Evolutionary conservation across 73 alveolate genomes (phyloP).

Genomic region (Breviolum minutum): DNA sequence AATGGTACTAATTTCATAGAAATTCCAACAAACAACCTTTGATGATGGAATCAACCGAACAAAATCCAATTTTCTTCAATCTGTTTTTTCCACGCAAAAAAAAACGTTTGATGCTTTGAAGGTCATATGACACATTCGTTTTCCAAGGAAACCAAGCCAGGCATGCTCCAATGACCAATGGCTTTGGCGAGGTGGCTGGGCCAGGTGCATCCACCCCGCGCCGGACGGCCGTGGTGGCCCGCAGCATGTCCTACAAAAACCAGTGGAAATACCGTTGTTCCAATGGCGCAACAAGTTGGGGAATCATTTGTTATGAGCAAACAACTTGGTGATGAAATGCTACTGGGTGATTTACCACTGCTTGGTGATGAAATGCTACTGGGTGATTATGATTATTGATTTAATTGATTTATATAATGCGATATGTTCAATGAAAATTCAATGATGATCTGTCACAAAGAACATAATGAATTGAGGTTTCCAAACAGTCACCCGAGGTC

Average conservation of each 20-base stretch:
- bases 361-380: too few species aligned
- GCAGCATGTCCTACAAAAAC: constrained; percentile 78
- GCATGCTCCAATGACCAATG: constrained; percentile 63
- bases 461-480: too few species aligned
- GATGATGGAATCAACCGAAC: neutral
- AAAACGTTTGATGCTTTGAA: neutral
- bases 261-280: too few species aligned
- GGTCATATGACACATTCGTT: neutral
- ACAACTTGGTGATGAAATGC: too few species aligned
- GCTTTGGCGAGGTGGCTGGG: constrained; percentile 80
- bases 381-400: too few species aligned
- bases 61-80: neutral
- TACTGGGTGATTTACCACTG: too few species aligned
- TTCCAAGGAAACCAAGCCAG: neutral
- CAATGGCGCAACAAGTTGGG: too few species aligned
- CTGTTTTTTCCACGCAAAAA: neutral
- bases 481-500: too few species aligned
- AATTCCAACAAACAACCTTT: neutral
- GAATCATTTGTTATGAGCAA: too few species aligned
- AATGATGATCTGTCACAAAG: too few species aligned
- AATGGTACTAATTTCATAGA: neutral
- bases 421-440: too few species aligned
- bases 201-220: constrained; percentile 80
- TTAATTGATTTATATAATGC: too few species aligned
- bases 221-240: constrained; percentile 83